Evolutionary conservation across 495 filamentous ascomycete species (phyloP), one percentile per base, ranked within the genome.

Genomic region (Cryomyces minteri): DNA sequence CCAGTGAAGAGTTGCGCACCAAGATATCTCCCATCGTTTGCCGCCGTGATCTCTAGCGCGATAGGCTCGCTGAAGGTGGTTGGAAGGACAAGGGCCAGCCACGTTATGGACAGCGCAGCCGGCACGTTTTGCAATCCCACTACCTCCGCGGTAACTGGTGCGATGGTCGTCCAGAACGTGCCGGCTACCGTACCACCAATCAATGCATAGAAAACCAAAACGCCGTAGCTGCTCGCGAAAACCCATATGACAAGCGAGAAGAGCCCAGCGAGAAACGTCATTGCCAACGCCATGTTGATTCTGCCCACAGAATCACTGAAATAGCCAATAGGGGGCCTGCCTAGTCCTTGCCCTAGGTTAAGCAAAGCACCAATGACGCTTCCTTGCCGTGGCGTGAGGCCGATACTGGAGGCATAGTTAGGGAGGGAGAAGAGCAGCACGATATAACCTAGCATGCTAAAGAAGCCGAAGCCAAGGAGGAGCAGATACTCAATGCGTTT

Each of bases 91-190:
- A 90, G 66, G 5, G 72, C 58, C 18, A 90, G 56, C 85, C 85
- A 93, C 14, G 74, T 71, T n/a, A 90, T 74, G 32, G 77, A 80
- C 18, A 90, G 59, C 0, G 73, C 76, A 32, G 79, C 73, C 29
- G 84, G 84, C 3, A 88, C 64, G 40, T 84, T 64, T 51, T 69
- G 66, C 9, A 93, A 54, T 3, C 82, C 83, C 32, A 90, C 76
- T 25, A 90, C 76, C 55, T 93, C 85, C 0, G 80, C 79, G 14
- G 76, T 68, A 8, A 93, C 77, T 0, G 85, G 85, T 3, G 69
- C 77, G 18, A 82, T 65, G 5, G 74, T 77, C 5, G 77, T 74
- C 81, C 82, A 87, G 53, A 82, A 82, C 0, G 74, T 77, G 29
- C 82, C 84, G 5, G 79, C 70, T 10, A 87, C 76, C 11, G 66